Evolutionary conservation across 2,329 filamentous ascomycete species (phyloP), one percentile per base, ranked within the genome.

Genomic region (Ophiostoma tasmaniense): DNA sequence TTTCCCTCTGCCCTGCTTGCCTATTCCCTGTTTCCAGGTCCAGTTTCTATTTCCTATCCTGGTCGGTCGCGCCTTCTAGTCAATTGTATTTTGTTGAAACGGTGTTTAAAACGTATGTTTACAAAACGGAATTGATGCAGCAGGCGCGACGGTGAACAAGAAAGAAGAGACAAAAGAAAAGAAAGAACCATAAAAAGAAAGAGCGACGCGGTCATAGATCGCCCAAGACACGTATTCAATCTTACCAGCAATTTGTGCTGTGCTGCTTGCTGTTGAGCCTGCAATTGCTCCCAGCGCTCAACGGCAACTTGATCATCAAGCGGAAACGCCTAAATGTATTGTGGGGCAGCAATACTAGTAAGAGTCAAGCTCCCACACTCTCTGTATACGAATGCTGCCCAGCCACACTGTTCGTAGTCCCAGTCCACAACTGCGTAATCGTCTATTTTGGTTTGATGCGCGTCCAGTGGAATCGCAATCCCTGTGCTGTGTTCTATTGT

Each of bases 1-100:
- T 70, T 71, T 71, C 68, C 69, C 33, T 70, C 67, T 67, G 71
- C 68, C 69, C 59, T 72, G 67, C 69, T 71, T 33, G 33, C 33
- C 33, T 33, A 33, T 33, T 71, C 68, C 69, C 59, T 72, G 67
- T 70, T 71, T 69, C 67, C 55, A 61, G 55, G 25, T 61, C 55
- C 55, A 14, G 35, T n/a, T 70, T 61, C 25, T 28, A 8, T 37
- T 22, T 30, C 59, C 66, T 22, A 61, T 61, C 55, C 55, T 25
- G 11, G 55, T 59, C 52, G 52, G 52, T 30, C 55, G 50, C 50
- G 10, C 50, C 22, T 55, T 52, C 17, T 55, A 52, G 6, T 25
- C 10, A 28, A 28, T 11, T 25, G 14, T 50, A 8, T 6, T 50
- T n/a, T 14, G 35, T 37, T 39, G 10, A 39, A 39, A 39, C 37